Conservation (phyloP, 352 stramenopile genomes). For the Pythium rhizo-oryzae region DNA sequence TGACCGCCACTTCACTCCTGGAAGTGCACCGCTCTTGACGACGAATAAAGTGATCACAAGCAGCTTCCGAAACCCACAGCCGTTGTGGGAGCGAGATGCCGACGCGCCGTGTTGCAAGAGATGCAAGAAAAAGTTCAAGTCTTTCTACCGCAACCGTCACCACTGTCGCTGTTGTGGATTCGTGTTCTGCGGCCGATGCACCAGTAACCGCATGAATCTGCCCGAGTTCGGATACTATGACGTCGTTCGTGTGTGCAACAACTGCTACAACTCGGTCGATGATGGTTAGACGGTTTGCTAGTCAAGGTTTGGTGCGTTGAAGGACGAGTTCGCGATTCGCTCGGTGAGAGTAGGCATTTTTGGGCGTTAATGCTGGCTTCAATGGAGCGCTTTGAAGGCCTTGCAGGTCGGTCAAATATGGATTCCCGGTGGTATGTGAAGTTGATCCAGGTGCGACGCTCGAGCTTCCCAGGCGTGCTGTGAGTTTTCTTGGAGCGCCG, state of each 20-base stretch:
- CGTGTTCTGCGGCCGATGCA: constrained; percentile 82
- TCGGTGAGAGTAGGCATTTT: constrained; percentile 45
- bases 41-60: constrained; percentile 68
- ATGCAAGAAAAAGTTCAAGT: constrained; percentile 91
- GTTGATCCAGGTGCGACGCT: neutral
- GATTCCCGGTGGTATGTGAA: neutral
- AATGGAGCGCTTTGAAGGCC: constrained; percentile 36
- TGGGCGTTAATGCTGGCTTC: constrained; percentile 43
- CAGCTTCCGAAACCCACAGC: constrained; percentile 76
- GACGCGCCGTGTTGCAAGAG: constrained; percentile 85
- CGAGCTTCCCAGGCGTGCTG: constrained; percentile 1
- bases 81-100: constrained; percentile 82
- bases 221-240: constrained; percentile 90
- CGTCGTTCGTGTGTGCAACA: constrained; percentile 77
- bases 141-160: constrained; percentile 78
- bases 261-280: constrained; percentile 82
- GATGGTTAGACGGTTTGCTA: constrained; percentile 33
- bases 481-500: neutral
- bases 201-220: constrained; percentile 84
- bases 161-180: constrained; percentile 87
- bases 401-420: constrained; percentile 12
- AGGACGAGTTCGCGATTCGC: constrained; percentile 48
- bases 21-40: constrained; percentile 64
- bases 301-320: constrained; percentile 14
- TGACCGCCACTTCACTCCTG: constrained; percentile 51